phyloP scores from a whole-genome alignment of 257 asterid species.

The Rehmannia glutinosa region DNA sequence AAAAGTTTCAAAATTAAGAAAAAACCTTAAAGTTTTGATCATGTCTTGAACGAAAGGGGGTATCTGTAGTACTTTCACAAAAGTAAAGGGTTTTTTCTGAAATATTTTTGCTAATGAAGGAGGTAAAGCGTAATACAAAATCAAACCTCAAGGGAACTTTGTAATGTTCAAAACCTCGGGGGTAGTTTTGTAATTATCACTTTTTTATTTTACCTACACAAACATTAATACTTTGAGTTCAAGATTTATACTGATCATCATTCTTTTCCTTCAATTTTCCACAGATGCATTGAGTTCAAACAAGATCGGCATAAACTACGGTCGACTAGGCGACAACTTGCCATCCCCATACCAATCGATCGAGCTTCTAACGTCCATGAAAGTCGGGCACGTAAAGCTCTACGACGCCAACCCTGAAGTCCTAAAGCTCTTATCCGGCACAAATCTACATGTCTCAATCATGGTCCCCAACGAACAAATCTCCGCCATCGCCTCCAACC shows the following conservation, averaged over 20 bases:
- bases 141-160: too few species aligned
- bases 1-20: too few species aligned
- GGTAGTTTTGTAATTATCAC: too few species aligned
- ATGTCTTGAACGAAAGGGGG: too few species aligned
- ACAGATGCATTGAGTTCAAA: slow-evolving; percentile 34
- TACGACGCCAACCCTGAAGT: slow-evolving; percentile 65
- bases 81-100: too few species aligned
- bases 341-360: slow-evolving; percentile 57
- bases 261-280: not conserved
- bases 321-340: slow-evolving; percentile 47
- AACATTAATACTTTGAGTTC: not conserved
- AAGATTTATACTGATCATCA: not conserved
- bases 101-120: too few species aligned
- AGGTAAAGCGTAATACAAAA: too few species aligned
- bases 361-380: slow-evolving; percentile 37
- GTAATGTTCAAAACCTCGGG: too few species aligned
- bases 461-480: slow-evolving; percentile 52
- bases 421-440: slow-evolving; percentile 55
- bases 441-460: slow-evolving; percentile 48
- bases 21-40: too few species aligned
- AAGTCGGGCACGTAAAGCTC: slow-evolving; percentile 41
- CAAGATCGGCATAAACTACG: slow-evolving; percentile 63
- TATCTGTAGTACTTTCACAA: too few species aligned
- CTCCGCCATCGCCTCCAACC: slow-evolving; percentile 46
- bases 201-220: too few species aligned